Evolutionary conservation across 495 filamentous ascomycete species (phyloP).

Genomic region (Penicillium lagena): DNA sequence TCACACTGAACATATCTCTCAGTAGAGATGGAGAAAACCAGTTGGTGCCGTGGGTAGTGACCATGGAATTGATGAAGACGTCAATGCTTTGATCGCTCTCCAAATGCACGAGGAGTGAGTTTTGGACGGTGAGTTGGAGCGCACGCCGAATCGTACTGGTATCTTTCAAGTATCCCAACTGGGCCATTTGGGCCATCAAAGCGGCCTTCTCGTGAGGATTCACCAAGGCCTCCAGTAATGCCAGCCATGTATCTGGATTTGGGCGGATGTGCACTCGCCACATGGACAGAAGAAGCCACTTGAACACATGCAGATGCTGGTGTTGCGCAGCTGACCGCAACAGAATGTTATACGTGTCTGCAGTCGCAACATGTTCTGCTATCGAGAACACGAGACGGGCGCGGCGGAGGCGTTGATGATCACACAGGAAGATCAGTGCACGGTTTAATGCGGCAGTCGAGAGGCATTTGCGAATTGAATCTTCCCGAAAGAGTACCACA

Average conservation of each 20-base stretch:
- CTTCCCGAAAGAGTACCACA: conserved; percentile 16
- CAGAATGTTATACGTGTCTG: conserved; percentile 40
- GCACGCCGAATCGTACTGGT: conserved; percentile 12
- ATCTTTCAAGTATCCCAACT: conserved; percentile 24
- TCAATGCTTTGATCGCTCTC: conserved; percentile 24
- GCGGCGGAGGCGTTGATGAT: conserved; percentile 17
- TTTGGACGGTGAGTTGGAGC: conserved; percentile 24
- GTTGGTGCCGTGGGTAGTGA: conserved; percentile 17
- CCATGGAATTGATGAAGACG: conserved; percentile 28
- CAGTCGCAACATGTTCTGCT: conserved; percentile 29
- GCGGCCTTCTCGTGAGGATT: conserved; percentile 21
- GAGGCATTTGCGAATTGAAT: conserved; percentile 14
- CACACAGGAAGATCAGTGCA: conserved; percentile 31
- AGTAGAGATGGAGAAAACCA: conserved; percentile 29
- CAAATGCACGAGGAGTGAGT: conserved; percentile 28
- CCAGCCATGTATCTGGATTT: conserved; percentile 37
- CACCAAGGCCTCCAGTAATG: conserved; percentile 28
- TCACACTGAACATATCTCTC: conserved; percentile 30
- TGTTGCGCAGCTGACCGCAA: conserved; percentile 26
- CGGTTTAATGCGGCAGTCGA: conserved; percentile 37
- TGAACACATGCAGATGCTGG: conserved; percentile 30
- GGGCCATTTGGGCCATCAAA: conserved; percentile 28
- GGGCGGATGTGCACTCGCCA: conserved; percentile 25
- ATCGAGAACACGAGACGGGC: conserved; percentile 23
- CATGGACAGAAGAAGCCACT: conserved; percentile 26